Conservation (phyloP, 139 green algal genomes). For the Haematococcus lacustris region DNA sequence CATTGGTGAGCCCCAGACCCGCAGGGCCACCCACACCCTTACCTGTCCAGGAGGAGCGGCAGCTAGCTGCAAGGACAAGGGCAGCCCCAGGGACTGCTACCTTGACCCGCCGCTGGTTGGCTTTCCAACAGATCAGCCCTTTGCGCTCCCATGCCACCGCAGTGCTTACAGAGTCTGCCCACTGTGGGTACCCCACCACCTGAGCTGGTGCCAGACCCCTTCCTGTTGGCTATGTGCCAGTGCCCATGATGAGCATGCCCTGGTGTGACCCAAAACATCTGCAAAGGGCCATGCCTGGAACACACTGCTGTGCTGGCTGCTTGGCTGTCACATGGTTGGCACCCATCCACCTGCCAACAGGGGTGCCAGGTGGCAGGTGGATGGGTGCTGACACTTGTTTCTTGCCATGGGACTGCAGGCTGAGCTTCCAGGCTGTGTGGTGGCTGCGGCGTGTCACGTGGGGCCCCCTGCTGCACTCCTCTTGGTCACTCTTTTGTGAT, state of each 20-base stretch:
- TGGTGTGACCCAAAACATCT: neutral
- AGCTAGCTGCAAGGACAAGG: neutral
- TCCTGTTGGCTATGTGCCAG: neutral
- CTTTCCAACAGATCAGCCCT: neutral
- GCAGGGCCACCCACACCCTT: neutral
- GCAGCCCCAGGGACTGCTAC: neutral
- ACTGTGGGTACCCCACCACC: neutral
- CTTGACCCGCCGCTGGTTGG: neutral
- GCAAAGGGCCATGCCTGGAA: neutral
- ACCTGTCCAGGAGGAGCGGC: neutral
- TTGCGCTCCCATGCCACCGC: neutral
- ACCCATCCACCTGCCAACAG: neutral
- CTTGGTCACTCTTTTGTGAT: neutral
- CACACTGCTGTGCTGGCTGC: neutral
- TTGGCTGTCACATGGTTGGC: neutral
- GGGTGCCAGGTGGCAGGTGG: neutral
- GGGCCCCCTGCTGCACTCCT: too few species aligned
- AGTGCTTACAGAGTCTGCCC: neutral
- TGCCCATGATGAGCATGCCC: neutral
- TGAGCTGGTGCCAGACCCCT: neutral
- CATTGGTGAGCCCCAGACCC: constrained; percentile 23
- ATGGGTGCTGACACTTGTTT: neutral
- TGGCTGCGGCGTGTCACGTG: too few species aligned
- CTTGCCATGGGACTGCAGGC: neutral
- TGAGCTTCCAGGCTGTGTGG: neutral